These are phyloP conservation scores for Arthrobotrys megalospora DNA, from an alignment of 2,329 filamentous ascomycete genomes.

Conservation along the genomic window DNA sequence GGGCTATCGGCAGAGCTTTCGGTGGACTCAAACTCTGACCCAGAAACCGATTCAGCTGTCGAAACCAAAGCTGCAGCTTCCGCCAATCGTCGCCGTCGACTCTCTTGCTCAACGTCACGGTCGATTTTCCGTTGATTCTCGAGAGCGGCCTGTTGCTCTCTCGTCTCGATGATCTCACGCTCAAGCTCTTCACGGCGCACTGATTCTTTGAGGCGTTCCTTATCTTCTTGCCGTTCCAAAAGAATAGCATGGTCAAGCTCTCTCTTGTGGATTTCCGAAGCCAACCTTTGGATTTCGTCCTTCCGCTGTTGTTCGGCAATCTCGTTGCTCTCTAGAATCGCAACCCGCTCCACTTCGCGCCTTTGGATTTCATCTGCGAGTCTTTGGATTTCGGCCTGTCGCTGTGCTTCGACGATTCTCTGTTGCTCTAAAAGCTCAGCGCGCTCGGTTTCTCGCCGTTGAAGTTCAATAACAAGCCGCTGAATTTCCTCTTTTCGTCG, in stretches of 20 bases:
- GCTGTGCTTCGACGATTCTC: slow-evolving; percentile 35
- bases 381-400: slow-evolving; percentile 39
- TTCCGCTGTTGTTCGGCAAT: slow-evolving; percentile 56
- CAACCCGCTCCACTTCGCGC: slow-evolving; percentile 46
- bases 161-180: slow-evolving; percentile 43
- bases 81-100: slow-evolving; percentile 44
- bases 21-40: slow-evolving; percentile 27
- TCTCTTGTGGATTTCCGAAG: slow-evolving; percentile 47
- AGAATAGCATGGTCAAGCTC: slow-evolving; percentile 57
- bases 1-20: slow-evolving; percentile 22
- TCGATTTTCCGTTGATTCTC: slow-evolving; percentile 48
- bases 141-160: slow-evolving; percentile 33
- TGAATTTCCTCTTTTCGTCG: slow-evolving; percentile 52
- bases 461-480: slow-evolving; percentile 40
- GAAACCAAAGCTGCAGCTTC: slow-evolving; percentile 50
- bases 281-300: slow-evolving; percentile 50
- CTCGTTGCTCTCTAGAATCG: slow-evolving; percentile 49
- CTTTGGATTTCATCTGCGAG: slow-evolving; percentile 54
- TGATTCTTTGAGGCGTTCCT: slow-evolving; percentile 49
- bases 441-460: slow-evolving; percentile 50
- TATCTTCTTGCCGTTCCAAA: slow-evolving; percentile 52
- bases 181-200: slow-evolving; percentile 56
- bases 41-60: slow-evolving; percentile 35
- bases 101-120: slow-evolving; percentile 56
- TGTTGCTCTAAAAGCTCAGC: slow-evolving; percentile 47